Base-by-base conservation (phyloP, 768 basidiomycete genomes). In the Leccinum sublutescens region DNA sequence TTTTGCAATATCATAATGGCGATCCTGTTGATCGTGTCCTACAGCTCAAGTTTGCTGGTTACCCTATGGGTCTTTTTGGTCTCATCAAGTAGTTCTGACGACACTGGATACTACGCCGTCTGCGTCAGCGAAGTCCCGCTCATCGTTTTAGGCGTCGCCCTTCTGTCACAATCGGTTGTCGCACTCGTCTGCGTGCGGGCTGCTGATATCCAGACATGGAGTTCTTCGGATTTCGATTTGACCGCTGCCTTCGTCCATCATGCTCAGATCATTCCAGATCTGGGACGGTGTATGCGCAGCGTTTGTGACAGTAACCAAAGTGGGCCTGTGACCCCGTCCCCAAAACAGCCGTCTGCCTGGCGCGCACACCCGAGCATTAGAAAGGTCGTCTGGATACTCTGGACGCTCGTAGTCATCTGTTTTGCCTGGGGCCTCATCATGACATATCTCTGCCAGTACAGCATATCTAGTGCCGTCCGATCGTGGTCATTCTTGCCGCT, bases 211-310 rank as follows among this genome's bases (percentile, higher is more conserved):
- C 48, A 66, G 52, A 74, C 74, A 12, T 74, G 74, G 74, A 75
- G 74, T n/a, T 68, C 74, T 36, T 74, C 72, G 1, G 59, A 70
- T 19, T 64, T 75, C n/a, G 72, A 71, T 12, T 62, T 68, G 3
- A 71, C 72, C 4, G 70, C 74, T 2, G 74, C 72, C 2, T 58
- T 74, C 31, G 60, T 75, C 15, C 67, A 70, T n/a, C 66, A 74
- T 14, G 60, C 64, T 2, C 68, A 66, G 14, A 64, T 74, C 51
- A 0, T 63, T 4, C 64, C 56, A 1, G 59, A 63, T 27, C 38
- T 58, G 5, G 68, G 62, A 4, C 68, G 54, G 8, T 72, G 74
- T 33, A 74, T 74, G 74, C 58, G 34, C 17, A 56, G 67, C 47
- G 65, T 70, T 14, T 58, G 51, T 4, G 61, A 67, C 19, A 27